These are phyloP conservation scores for Pilobolus umbonatus DNA, from an alignment of 192 early-diverging fungal genomes.

Conservation along the genomic window DNA sequence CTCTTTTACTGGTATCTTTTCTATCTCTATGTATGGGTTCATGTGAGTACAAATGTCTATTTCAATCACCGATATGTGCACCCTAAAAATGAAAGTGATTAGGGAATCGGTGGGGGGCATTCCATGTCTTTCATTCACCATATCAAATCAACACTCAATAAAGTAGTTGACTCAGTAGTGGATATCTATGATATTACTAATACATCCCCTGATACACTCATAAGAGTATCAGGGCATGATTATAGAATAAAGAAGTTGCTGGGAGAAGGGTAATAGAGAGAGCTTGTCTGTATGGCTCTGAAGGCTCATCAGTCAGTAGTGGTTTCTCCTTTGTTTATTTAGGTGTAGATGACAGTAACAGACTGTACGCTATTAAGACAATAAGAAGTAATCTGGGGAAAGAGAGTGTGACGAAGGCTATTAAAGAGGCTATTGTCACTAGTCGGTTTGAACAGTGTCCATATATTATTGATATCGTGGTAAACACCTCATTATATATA, in stretches of 20 bases:
- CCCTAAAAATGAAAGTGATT: too few species aligned
- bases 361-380: conserved; percentile 58
- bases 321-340: conserved; percentile 67
- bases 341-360: conserved; percentile 41
- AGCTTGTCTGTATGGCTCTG: background rate
- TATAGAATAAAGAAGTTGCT: conserved; percentile 53
- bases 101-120: too few species aligned
- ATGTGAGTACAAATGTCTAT: too few species aligned
- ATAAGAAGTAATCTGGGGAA: conserved; percentile 57
- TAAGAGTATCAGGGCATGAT: conserved; percentile 44
- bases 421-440: conserved; percentile 59
- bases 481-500: conserved; percentile 20
- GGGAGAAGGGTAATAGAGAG: conserved; percentile 54
- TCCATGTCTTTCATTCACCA: too few species aligned
- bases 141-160: too few species aligned
- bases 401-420: conserved; percentile 52
- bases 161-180: conserved; percentile 12
- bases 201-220: conserved; percentile 34
- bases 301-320: conserved; percentile 24
- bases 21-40: too few species aligned
- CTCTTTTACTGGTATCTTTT: too few species aligned
- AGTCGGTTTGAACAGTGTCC: conserved; percentile 53
- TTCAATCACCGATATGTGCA: too few species aligned
- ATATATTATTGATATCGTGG: conserved; percentile 58
- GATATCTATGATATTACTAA: background rate